Conservation (phyloP, 768 basidiomycete species). For the Termitomyces sp. region DNA sequence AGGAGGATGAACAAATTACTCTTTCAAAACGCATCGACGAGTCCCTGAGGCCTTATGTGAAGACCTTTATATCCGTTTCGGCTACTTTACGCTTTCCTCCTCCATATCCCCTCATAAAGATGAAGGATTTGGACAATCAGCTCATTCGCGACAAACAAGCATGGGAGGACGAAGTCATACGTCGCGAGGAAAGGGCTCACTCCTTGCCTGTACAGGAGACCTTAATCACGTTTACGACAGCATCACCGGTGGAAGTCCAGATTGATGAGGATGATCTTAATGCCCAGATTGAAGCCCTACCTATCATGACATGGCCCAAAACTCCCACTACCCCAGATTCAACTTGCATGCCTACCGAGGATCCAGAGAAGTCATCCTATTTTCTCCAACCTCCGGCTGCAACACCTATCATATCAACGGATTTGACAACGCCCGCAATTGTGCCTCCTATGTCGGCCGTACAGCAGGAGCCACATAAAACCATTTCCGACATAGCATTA, state of each 20-base stretch:
- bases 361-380: constrained; percentile 27
- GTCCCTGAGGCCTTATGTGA: constrained; percentile 78
- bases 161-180: constrained; percentile 86
- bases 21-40: constrained; percentile 76
- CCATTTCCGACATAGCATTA: constrained; percentile 61
- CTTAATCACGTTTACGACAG: constrained; percentile 24
- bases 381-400: constrained; percentile 20
- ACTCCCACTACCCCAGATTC: constrained; percentile 30
- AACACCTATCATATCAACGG: constrained; percentile 14
- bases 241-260: constrained; percentile 22
- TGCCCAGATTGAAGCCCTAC: constrained; percentile 61
- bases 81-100: constrained; percentile 90
- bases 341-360: constrained; percentile 22
- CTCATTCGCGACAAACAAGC: constrained; percentile 63
- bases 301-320: constrained; percentile 26
- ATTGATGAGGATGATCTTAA: constrained; percentile 46
- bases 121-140: constrained; percentile 84
- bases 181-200: constrained; percentile 63
- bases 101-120: constrained; percentile 80
- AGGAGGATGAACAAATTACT: constrained; percentile 63
- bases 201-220: constrained; percentile 37
- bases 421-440: background rate
- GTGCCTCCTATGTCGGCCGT: constrained; percentile 21
- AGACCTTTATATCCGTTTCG: constrained; percentile 90
- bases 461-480: constrained; percentile 46